These are phyloP conservation scores for Colletotrichum australisinense DNA, from an alignment of 2,329 filamentous ascomycete genomes.

Conservation along the genomic window DNA sequence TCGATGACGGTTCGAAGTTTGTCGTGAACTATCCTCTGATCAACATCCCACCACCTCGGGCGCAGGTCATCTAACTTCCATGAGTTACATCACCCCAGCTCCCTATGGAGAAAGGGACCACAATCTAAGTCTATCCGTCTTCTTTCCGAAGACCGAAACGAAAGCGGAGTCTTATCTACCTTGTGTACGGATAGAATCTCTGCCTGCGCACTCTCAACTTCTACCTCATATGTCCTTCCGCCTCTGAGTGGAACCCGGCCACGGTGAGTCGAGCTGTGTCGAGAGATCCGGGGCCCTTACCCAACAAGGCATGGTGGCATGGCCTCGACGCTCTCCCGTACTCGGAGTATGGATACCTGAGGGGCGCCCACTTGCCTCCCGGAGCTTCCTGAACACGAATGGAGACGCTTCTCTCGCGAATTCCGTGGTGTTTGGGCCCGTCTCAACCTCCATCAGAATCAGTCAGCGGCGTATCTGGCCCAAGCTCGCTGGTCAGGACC, in stretches of 20 bases:
- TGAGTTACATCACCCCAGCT: background rate
- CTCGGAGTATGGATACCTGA: conserved; percentile 8
- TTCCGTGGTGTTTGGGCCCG: conserved; percentile 15
- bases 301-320: conserved; percentile 1
- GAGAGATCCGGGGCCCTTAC: background rate
- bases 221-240: conserved; percentile 1
- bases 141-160: conserved; percentile 22
- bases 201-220: background rate
- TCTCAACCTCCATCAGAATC: conserved; percentile 23
- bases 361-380: conserved; percentile 8
- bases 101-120: conserved; percentile 8
- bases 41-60: background rate
- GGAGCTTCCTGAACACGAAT: conserved; percentile 13
- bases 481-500: conserved; percentile 16
- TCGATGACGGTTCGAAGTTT: background rate
- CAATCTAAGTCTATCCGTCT: conserved; percentile 17
- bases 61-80: background rate
- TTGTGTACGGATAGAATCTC: background rate
- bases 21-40: background rate
- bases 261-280: conserved; percentile 15
- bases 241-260: conserved; percentile 12
- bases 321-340: conserved; percentile 2
- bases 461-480: conserved; percentile 22
- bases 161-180: background rate
- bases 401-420: conserved; percentile 4